Evolutionary conservation across 2,329 filamentous ascomycete species (phyloP).

Genomic region (Akanthomyces uredinophilus): DNA sequence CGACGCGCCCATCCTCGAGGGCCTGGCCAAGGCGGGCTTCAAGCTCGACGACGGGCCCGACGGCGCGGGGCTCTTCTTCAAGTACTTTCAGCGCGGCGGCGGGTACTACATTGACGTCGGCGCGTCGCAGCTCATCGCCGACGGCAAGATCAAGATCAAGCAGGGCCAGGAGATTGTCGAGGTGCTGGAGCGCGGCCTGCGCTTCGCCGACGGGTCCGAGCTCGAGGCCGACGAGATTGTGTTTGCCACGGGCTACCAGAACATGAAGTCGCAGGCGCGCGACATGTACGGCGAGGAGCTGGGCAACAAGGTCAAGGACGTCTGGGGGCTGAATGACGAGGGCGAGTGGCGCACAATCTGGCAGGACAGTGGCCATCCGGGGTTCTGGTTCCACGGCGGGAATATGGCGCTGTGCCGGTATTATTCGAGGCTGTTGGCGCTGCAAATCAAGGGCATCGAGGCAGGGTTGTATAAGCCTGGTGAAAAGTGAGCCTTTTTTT

Average conservation of each 20-base stretch:
- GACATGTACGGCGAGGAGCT: constrained; percentile 57
- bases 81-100: constrained; percentile 59
- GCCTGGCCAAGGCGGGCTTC: constrained; percentile 53
- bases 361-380: constrained; percentile 55
- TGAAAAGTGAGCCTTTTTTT: constrained; percentile 22
- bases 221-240: constrained; percentile 60
- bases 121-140: constrained; percentile 54
- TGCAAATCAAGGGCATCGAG: constrained; percentile 47
- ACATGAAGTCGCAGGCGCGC: constrained; percentile 61
- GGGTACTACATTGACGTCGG: constrained; percentile 70
- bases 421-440: constrained; percentile 49
- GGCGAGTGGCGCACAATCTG: constrained; percentile 54
- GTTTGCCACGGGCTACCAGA: constrained; percentile 60
- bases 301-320: constrained; percentile 51
- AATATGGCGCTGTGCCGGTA: constrained; percentile 59
- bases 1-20: constrained; percentile 36
- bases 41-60: constrained; percentile 49
- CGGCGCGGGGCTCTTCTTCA: constrained; percentile 47
- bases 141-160: constrained; percentile 60
- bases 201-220: constrained; percentile 49
- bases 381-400: constrained; percentile 63
- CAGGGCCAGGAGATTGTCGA: constrained; percentile 50
- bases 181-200: constrained; percentile 41
- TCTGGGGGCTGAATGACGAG: constrained; percentile 58
- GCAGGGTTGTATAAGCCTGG: constrained; percentile 31